Base-by-base conservation (phyloP, 192 early-diverging fungal species). In the Oehlia diaphana region DNA sequence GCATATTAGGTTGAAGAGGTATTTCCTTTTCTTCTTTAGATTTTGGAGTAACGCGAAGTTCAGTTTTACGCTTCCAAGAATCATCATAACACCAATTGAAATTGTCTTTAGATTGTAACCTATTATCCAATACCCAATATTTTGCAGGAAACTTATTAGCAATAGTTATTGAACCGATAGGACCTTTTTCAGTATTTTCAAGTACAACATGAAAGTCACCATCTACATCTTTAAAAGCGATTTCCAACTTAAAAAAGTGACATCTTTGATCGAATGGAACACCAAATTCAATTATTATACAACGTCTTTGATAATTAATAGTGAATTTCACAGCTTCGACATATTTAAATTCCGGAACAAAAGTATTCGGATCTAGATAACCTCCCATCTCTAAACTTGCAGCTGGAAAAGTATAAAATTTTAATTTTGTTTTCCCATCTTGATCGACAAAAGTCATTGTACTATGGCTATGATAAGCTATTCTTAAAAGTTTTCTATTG, bases 111-210 rank as follows among this genome's bases (percentile, higher is more conserved):
- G 77, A 44, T 9, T 80, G 66, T 0, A 47, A 33, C 9, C 61
- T 68, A 2, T 74, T 74, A 35, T 87, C 81, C 2, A 76, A 81
- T 26, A 76, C 58, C 81, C 81, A 87, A 74, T 81, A 87, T 9
- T 70, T 80, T 12, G 85, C 81, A 5, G 89, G 87, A 65, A 81
- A 82, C 12, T 82, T 82, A 6, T 86, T 67, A 13, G 79, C 71
- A 9, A 90, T 83, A 0, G 85, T 89, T 35, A 89, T 37, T n/a
- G 75, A 65, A 0, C 72, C 44, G 0, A 44, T 47, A 12, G 63
- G 23, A 13, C 31, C 10, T 16, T 47, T 12, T 81, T 78, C 9
- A 6, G 28, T 26, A 9, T 81, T 14, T 16, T 77, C 72, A 26
- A 81, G 39, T 44, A 84, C 82, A 0, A 85, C 49, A 12, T 68